phyloP scores from a whole-genome alignment of 345 rosid species.

The Eucalyptus decipiens region DNA sequence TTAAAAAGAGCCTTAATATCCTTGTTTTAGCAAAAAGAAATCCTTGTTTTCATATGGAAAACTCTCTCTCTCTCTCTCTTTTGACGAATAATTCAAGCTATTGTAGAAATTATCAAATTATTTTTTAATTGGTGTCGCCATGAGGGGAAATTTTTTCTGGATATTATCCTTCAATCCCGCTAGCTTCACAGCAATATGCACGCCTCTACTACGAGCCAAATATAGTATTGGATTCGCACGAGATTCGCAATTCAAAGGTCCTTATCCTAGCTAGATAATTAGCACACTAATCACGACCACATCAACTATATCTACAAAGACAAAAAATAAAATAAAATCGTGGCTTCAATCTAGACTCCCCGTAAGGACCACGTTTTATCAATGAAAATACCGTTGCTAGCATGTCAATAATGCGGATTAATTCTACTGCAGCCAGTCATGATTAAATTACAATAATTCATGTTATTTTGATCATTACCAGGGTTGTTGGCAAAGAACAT shows the following conservation, averaged over 20 bases:
- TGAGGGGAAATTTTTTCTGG: neutral
- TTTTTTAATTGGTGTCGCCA: neutral
- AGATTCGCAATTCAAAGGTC: neutral
- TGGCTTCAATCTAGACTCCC: neutral
- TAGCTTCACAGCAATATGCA: neutral
- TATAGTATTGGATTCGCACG: neutral
- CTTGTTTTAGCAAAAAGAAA: neutral
- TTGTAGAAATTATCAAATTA: neutral
- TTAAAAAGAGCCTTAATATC: no score
- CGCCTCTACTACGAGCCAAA: neutral
- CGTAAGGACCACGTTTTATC: neutral
- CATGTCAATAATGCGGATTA: fast-evolving
- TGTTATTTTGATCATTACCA: neutral
- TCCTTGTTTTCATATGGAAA: neutral
- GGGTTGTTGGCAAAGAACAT: neutral
- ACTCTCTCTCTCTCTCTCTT: neutral
- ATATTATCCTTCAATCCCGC: neutral
- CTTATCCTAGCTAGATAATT: neutral
- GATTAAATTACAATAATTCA: neutral
- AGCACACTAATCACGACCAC: neutral
- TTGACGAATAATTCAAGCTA: neutral
- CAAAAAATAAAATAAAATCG: neutral
- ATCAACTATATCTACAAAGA: neutral
- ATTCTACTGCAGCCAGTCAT: fast-evolving
- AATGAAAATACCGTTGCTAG: neutral